Evolutionary conservation across 305 asterid species (phyloP), one percentile per base, ranked within the genome.

Genomic region (Fraxinus angustifolia): DNA sequence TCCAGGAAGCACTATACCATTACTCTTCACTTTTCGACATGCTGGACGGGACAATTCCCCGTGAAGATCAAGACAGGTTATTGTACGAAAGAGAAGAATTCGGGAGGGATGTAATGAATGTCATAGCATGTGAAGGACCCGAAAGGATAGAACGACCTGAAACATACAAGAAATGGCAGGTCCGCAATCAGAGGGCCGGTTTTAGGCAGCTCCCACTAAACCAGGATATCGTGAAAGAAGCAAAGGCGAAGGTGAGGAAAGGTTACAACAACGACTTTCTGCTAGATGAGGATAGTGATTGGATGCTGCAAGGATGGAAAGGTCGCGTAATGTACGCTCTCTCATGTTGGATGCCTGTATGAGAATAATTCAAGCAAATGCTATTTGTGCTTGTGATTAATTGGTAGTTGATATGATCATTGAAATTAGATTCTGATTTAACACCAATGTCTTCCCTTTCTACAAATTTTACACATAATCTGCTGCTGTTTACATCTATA

Each of bases 231-330:
- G 67, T 91, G 81, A 85, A 80, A 12, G 87, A 72, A 17, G 89
- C 88, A 33, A 87, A 56, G 83, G 82, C 60, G 23, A 91, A 89
- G 68, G 92, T 89, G 68, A 82, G 77, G 56, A 68, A 2, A 50
- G 89, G 62, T 50, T 93, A 93, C 80, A 95, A 91, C 38, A 82
- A 10, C 4, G 94, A 90, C 74, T 93, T 89, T 58, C 4, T 87
- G 58, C 76, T 91, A 81, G 97, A 90, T 2, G 93, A 87, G 71
- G 91, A 91, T 76, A 45, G 90, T 0, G 87, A 87, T 17, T 92
- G 97, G 97, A 72, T 94, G 94, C 82, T 94, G 82, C 98, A 92
- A 56, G 95, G 97, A 6, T 94, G 97, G 97, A 94, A 91, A 65
- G 95, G 98, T 0, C 85, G 94, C 36, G 91, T 91, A 21, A 30